phyloP scores from a whole-genome alignment of 805 yeast species.

The Brettanomyces nanus region DNA sequence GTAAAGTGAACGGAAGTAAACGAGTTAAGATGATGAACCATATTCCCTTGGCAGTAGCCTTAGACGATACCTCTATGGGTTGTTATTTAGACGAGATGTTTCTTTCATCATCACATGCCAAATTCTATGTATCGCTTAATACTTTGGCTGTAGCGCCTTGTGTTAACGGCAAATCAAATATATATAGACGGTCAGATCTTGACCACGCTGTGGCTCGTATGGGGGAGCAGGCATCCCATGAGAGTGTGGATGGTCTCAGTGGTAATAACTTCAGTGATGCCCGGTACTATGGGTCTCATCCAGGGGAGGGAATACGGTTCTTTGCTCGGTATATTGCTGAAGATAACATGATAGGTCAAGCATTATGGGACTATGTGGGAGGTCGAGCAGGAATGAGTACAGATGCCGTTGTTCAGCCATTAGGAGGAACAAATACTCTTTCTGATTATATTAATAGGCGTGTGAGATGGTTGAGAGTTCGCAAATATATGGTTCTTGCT shows the following conservation, averaged over 20 bases:
- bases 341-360: constrained; percentile 87
- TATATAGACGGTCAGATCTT: constrained; percentile 61
- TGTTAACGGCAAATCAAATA: constrained; percentile 82
- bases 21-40: constrained; percentile 72
- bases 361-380: constrained; percentile 61
- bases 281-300: neutral
- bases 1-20: constrained; percentile 17
- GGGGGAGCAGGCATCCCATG: constrained; percentile 24
- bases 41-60: constrained; percentile 55
- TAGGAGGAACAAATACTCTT: constrained; percentile 32
- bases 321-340: constrained; percentile 84
- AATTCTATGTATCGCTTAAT: constrained; percentile 75
- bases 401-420: constrained; percentile 74
- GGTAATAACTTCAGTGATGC: constrained; percentile 29
- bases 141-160: constrained; percentile 74
- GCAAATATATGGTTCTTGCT: constrained; percentile 78
- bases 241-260: constrained; percentile 19
- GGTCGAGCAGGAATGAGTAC: constrained; percentile 73
- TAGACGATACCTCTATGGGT: constrained; percentile 33
- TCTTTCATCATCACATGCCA: constrained; percentile 73
- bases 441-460: constrained; percentile 58
- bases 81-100: constrained; percentile 79
- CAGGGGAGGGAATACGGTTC: constrained; percentile 34
- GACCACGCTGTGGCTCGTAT: constrained; percentile 45
- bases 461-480: constrained; percentile 76